phyloP scores from a whole-genome alignment of 352 stramenopile genomes.

The Phytopythium delawarense region DNA sequence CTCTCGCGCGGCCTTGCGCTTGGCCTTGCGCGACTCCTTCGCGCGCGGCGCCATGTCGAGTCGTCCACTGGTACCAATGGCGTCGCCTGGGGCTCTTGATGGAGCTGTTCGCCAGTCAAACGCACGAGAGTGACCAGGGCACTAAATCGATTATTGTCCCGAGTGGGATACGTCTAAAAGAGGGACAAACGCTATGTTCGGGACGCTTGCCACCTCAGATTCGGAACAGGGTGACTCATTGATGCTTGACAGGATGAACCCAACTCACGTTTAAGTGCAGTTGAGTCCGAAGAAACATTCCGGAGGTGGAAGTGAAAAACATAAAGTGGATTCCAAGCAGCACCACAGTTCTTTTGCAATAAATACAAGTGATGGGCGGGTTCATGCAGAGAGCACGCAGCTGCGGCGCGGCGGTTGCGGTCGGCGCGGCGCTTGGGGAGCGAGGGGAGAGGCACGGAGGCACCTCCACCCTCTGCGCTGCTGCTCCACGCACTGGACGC shows the following conservation, averaged over 20 bases:
- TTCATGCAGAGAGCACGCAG: neutral
- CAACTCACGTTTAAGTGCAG: neutral
- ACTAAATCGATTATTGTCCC: neutral
- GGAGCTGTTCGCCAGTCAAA: conserved; percentile 3
- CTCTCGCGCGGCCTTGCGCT: conserved; percentile 72
- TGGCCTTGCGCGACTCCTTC: conserved; percentile 56
- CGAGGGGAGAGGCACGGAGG: neutral
- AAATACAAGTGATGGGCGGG: neutral
- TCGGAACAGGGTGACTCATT: conserved; percentile 8
- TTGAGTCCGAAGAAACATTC: no score
- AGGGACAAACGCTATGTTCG: neutral
- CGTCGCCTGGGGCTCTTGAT: neutral
- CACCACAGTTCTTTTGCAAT: neutral
- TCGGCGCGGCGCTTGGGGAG: neutral
- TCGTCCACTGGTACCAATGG: neutral
- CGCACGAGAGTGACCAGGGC: neutral
- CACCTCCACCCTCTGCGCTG: neutral
- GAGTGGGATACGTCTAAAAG: neutral
- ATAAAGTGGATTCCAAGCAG: neutral
- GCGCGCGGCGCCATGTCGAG: conserved; percentile 19
- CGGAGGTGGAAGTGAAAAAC: no score
- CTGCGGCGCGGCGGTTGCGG: neutral
- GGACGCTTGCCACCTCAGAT: neutral
- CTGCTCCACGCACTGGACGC: neutral
- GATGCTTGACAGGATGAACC: no score